phyloP scores from a whole-genome alignment of 495 filamentous ascomycete species.

The Diplogelasinospora grovesii region DNA sequence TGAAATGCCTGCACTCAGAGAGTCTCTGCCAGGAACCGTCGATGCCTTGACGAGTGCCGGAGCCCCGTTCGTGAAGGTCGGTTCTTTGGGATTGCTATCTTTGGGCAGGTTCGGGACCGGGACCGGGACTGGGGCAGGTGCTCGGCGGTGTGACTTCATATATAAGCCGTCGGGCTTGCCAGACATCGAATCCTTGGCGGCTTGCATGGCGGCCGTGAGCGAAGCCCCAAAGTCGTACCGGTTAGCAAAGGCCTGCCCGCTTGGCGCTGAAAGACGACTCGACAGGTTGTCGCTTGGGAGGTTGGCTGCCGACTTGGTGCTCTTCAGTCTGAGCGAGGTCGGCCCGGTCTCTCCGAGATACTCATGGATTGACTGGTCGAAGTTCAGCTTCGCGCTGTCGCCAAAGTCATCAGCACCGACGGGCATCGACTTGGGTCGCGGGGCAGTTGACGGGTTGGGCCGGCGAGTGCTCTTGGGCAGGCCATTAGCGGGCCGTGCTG shows the following conservation, averaged over 20 bases:
- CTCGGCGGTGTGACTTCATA: conserved; percentile 40
- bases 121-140: conserved; percentile 14
- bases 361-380: conserved; percentile 50
- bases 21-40: conserved; percentile 23
- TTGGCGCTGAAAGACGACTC: conserved; percentile 45
- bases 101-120: conserved; percentile 9
- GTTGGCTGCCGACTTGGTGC: conserved; percentile 38
- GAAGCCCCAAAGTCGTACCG: conserved; percentile 93
- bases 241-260: conserved; percentile 75
- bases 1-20: conserved; percentile 48
- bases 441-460: conserved; percentile 36
- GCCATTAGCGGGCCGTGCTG: conserved; percentile 49
- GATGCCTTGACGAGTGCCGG: conserved; percentile 10
- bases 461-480: conserved; percentile 72
- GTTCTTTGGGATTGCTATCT: conserved; percentile 9
- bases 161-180: conserved; percentile 45
- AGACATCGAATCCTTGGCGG: conserved; percentile 46
- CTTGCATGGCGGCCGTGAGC: conserved; percentile 73
- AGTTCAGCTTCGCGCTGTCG: conserved; percentile 46
- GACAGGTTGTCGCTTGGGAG: conserved; percentile 44
- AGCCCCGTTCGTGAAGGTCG: conserved; percentile 3
- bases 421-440: conserved; percentile 57
- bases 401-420: conserved; percentile 66
- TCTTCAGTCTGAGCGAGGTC: conserved; percentile 43
- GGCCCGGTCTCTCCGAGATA: conserved; percentile 46